Percentiles rank a stretch among this genome's conserved stretches.
These are phyloP conservation scores for Pestalotiopsis sp. DNA, from an alignment of 2,329 filamentous ascomycete species.

Conservation along the genomic window DNA sequence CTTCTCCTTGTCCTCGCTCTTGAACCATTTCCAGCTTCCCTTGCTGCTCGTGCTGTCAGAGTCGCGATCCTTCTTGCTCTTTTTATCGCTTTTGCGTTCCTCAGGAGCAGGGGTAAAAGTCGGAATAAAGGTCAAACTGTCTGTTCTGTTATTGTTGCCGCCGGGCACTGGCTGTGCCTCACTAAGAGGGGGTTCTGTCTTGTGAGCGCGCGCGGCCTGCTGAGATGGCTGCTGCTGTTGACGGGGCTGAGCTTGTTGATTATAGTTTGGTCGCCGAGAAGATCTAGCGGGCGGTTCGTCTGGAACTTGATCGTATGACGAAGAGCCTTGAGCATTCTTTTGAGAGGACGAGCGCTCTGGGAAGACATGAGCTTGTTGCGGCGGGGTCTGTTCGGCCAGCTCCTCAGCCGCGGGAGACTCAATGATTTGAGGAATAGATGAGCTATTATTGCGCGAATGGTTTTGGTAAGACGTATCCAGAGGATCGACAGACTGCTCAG, in stretches of 20 bases:
- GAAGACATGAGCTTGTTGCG: conserved; percentile 38
- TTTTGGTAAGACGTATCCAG: conserved; percentile 24
- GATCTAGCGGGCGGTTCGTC: conserved; percentile 52
- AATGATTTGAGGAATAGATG: conserved; percentile 59
- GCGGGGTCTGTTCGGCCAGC: conserved; percentile 23
- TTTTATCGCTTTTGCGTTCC: conserved; percentile 76
- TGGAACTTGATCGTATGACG: conserved; percentile 43
- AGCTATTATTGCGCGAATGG: conserved; percentile 13
- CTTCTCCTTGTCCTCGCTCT: conserved; percentile 75
- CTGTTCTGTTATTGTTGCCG: conserved; percentile 65
- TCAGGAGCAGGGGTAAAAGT: conserved; percentile 60
- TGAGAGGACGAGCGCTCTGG: conserved; percentile 61
- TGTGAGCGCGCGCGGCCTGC: conserved; percentile 29
- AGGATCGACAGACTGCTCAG: conserved; percentile 21
- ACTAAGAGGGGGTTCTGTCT: conserved; percentile 55
- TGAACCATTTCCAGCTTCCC: conserved; percentile 84
- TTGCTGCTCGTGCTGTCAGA: conserved; percentile 42
- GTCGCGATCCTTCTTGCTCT: conserved; percentile 69
- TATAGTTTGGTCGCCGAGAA: conserved; percentile 40
- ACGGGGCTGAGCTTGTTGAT: conserved; percentile 22
- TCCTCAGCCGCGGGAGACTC: conserved; percentile 63
- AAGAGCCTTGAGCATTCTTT: conserved; percentile 45
- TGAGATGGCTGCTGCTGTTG: conserved; percentile 19
- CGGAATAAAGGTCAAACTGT: conserved; percentile 79
- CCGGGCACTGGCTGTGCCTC: conserved; percentile 75